Evolutionary conservation across 1,284 basidiomycete genomes (phyloP), one percentile per base, ranked within the genome.

Genomic region (Ganoderma lingzhi): DNA sequence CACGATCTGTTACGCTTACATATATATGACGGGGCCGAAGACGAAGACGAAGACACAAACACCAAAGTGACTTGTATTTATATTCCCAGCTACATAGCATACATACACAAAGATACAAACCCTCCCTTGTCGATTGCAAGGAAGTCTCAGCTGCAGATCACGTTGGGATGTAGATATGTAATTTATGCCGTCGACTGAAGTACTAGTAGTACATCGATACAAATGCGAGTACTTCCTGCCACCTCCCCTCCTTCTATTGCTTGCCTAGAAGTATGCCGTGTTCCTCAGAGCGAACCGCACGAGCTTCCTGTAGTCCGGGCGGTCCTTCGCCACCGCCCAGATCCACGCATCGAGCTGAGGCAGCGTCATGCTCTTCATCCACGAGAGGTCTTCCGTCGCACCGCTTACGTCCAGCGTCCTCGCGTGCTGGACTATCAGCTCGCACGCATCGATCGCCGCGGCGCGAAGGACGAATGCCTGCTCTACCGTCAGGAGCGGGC

Each of bases 401-500:
- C 44, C 67, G 6, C 59, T 48, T n/a, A 59, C 61, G 10, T 84
- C 79, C n/a, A 88, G 74, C 14, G 79, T 80, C 56, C 79, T 86
- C 14, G 90, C 91, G 23, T 80, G 80, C 66, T 86, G 80, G 12
- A 91, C 82, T 61, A 95, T 90, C 65, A 85, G 78, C 73, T 93
- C 88, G 77, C 93, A 93, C 19, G 92, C 93, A 74, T 92, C 87
- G 62, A 96, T 86, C 0, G 94, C 88, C 1, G 93, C 90, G 1
- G 93, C 93, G 23, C 94, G 90, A 58, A 96, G 80, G n/a, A 89
- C 82, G 75, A 89, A 94, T 2, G 93, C 88, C 77, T 95, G 91
- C 63, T 87, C 82, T 5, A 76, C 71, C 5, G 85, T 88, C 30
- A 94, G 79, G 5, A 85, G 75, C 3, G 92, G 92, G 0, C 93